Evolutionary conservation across 352 stramenopile genomes (phyloP).

Genomic region (Nannochloropsis limnetica): DNA sequence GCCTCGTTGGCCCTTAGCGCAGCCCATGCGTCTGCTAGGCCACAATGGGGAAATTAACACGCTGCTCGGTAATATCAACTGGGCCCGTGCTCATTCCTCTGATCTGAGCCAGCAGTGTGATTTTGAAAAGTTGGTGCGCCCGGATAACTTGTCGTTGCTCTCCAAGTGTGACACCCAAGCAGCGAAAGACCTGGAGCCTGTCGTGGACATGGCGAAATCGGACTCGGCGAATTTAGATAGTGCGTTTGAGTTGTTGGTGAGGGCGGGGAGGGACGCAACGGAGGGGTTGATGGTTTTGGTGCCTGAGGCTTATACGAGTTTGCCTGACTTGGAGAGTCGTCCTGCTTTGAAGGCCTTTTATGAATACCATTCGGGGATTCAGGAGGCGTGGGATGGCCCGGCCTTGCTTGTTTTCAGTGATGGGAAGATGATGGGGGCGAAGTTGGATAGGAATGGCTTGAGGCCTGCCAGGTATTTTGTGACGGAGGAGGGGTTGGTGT

Average conservation of each 20-base stretch:
- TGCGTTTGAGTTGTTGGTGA: slow-evolving; percentile 82
- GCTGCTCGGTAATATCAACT: slow-evolving; percentile 95
- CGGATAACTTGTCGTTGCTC: slow-evolving; percentile 44
- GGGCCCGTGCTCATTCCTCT: slow-evolving; percentile 65
- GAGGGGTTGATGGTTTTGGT: slow-evolving; percentile 84
- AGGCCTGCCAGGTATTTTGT: slow-evolving; percentile 85
- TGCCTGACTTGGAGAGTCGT: slow-evolving; percentile 61
- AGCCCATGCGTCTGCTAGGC: slow-evolving; percentile 90
- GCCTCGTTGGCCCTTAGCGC: slow-evolving; percentile 77
- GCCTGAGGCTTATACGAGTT: slow-evolving; percentile 82
- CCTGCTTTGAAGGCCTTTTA: slow-evolving; percentile 76
- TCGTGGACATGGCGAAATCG: slow-evolving; percentile 81
- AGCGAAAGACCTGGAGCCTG: slow-evolving; percentile 70
- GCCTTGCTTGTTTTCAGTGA: slow-evolving; percentile 90
- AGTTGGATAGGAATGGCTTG: slow-evolving; percentile 86
- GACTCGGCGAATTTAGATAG: slow-evolving; percentile 91
- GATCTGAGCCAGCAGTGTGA: slow-evolving; percentile 49
- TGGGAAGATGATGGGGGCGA: slow-evolving; percentile 81
- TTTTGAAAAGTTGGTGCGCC: slow-evolving; percentile 41
- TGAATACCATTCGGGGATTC: slow-evolving; percentile 83
- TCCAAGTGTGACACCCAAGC: slow-evolving; percentile 44
- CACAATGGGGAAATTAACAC: slow-evolving; percentile 99
- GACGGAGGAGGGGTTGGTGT: slow-evolving; percentile 85
- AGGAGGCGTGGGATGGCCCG: slow-evolving; percentile 92
- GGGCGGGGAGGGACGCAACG: slow-evolving; percentile 63